Evolutionary conservation across 225 moss, liverwort and hornwort species (phyloP).

Genomic region (Pseudoscleropodium purum): DNA sequence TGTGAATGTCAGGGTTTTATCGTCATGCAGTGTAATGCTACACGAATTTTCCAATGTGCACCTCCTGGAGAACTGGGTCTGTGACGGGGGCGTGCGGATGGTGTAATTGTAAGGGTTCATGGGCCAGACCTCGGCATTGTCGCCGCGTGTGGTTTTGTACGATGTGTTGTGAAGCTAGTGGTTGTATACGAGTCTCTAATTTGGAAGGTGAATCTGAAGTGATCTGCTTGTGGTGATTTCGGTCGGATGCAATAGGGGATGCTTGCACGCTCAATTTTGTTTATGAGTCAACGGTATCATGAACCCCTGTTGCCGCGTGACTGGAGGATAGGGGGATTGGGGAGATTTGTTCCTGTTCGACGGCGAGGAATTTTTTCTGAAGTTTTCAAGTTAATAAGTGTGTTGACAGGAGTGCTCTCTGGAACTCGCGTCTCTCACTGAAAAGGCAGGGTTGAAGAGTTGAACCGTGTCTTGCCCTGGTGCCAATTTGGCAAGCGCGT

Average conservation of each 20-base stretch:
- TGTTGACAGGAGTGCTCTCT: not conserved
- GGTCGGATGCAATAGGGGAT: not conserved
- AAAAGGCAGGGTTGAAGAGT: not conserved
- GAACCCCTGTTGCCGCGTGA: no score
- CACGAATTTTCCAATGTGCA: not conserved
- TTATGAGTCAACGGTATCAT: not conserved
- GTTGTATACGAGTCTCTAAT: not conserved
- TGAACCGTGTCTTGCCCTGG: no score
- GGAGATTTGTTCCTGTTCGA: not conserved
- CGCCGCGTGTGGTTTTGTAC: not conserved
- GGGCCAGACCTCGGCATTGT: not conserved
- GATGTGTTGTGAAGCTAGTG: not conserved
- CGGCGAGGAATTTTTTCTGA: no score
- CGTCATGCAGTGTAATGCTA: not conserved
- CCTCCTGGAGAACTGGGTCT: not conserved
- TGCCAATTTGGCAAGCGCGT: not conserved
- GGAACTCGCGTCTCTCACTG: not conserved
- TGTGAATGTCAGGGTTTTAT: not conserved
- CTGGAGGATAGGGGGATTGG: not conserved
- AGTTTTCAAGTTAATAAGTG: no score
- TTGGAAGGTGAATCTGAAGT: not conserved
- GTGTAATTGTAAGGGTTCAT: not conserved
- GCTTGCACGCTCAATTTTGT: not conserved
- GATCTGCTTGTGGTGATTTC: not conserved
- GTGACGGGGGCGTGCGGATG: not conserved